A percentile compares a stretch with the other conserved stretches of the same genome.
Evolutionary conservation across 176 grass and related monocot species (phyloP).

Genomic region (Rhynchospora breviuscula): DNA sequence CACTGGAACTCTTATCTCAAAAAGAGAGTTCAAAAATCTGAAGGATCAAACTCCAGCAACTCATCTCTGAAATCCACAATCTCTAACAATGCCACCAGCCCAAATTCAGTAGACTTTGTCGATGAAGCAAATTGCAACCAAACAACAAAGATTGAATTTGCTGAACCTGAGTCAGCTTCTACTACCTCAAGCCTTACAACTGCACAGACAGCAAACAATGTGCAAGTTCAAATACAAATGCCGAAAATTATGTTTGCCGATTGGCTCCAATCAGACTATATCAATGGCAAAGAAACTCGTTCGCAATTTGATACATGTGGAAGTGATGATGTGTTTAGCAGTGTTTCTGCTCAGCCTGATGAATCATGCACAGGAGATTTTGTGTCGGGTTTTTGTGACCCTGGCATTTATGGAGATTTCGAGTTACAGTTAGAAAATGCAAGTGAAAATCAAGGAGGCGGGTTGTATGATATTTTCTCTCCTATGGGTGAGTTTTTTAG

Average conservation of each 20-base stretch:
- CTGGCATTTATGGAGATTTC: constrained; percentile 47
- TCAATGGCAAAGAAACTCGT: constrained; percentile 20
- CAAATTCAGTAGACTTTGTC: not conserved
- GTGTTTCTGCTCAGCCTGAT: constrained; percentile 30
- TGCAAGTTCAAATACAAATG: constrained; percentile 35
- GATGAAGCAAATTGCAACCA: constrained; percentile 21
- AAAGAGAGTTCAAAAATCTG: constrained; percentile 52
- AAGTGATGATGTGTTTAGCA: constrained; percentile 13
- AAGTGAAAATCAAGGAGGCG: constrained; percentile 34
- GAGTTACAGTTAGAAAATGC: constrained; percentile 43
- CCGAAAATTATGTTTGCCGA: constrained; percentile 86
- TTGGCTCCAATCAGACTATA: constrained; percentile 70
- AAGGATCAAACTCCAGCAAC: constrained; percentile 16
- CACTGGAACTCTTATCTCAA: constrained; percentile 99
- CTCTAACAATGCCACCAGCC: constrained; percentile 30
- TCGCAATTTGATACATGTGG: constrained; percentile 9
- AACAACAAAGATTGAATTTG: constrained; percentile 37
- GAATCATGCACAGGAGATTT: constrained; percentile 18
- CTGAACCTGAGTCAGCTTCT: constrained; percentile 38
- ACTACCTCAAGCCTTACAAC: constrained; percentile 41
- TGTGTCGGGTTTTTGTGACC: constrained; percentile 37
- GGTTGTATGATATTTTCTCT: constrained; percentile 50
- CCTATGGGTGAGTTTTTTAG: constrained; percentile 45
- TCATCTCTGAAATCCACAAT: constrained; percentile 21
- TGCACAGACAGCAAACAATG: not conserved